These are phyloP conservation scores for Globisporangium lucens DNA, from an alignment of 352 stramenopile genomes.

Conservation along the genomic window DNA sequence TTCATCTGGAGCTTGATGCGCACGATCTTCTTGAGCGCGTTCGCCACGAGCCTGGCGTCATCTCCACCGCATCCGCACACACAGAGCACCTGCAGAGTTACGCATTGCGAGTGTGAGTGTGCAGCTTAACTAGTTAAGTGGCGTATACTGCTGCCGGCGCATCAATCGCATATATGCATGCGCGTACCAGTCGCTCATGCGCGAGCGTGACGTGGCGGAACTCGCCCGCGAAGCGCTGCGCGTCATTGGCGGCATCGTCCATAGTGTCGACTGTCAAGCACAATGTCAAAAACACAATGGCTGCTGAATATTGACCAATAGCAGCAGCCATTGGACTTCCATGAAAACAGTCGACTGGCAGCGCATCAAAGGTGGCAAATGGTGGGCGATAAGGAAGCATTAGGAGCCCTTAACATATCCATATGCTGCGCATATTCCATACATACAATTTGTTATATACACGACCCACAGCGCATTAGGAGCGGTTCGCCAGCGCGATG, in stretches of 20 bases:
- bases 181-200: slow-evolving; percentile 41
- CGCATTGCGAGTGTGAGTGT: neutral
- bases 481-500: slow-evolving; percentile 67
- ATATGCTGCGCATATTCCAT: too few relatives aligned
- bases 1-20: slow-evolving; percentile 56
- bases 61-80: slow-evolving; percentile 29
- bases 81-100: slow-evolving; percentile 39
- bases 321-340: neutral
- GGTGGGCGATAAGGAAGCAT: too few relatives aligned
- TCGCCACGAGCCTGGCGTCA: slow-evolving; percentile 24
- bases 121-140: neutral
- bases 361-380: too few relatives aligned
- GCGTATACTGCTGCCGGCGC: neutral
- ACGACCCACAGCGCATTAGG: slow-evolving; percentile 12
- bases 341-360: neutral
- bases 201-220: slow-evolving; percentile 26
- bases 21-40: slow-evolving; percentile 42
- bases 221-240: slow-evolving; percentile 11
- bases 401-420: too few relatives aligned
- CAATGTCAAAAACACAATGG: neutral
- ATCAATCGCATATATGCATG: neutral
- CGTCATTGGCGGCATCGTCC: neutral
- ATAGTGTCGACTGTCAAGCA: slow-evolving; percentile 1
- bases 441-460: too few relatives aligned
- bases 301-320: slow-evolving; percentile 3